A percentile compares a stretch with the other conserved stretches of the same genome.
phyloP scores from a whole-genome alignment of 305 asterid genomes.

The Solanum aculeatissimum region DNA sequence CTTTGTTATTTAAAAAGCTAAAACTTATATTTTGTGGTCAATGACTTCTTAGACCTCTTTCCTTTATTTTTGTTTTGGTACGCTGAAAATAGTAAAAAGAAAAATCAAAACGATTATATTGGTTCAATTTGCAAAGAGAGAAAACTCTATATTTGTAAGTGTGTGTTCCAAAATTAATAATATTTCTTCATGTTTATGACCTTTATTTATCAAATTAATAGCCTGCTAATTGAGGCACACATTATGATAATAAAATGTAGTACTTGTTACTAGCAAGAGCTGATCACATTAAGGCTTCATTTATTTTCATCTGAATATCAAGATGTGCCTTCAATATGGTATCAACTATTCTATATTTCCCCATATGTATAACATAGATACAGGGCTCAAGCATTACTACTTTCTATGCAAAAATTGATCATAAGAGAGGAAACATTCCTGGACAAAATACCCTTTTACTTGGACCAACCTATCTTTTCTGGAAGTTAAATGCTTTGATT shows the following conservation, averaged over 20 bases:
- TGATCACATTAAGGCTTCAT: too few relatives aligned
- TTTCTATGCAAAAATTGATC: background rate
- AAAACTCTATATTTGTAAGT: background rate
- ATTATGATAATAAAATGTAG: too few relatives aligned
- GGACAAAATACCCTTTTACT: background rate
- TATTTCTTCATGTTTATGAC: background rate
- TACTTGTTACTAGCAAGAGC: too few relatives aligned
- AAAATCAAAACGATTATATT: background rate
- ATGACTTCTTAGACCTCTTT: too few relatives aligned
- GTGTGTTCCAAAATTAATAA: background rate
- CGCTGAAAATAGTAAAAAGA: too few relatives aligned
- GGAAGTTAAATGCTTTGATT: constrained; percentile 63
- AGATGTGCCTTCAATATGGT: too few relatives aligned
- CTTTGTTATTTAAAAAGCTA: too few relatives aligned
- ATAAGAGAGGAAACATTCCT: background rate
- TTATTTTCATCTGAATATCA: too few relatives aligned
- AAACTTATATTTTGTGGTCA: too few relatives aligned
- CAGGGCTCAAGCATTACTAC: background rate
- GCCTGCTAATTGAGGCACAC: too few relatives aligned
- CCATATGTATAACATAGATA: background rate
- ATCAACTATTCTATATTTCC: too few relatives aligned
- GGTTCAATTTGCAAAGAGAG: background rate
- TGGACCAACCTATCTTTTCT: constrained; percentile 30
- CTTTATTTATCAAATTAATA: background rate
- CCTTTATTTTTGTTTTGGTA: too few relatives aligned